phyloP scores from a whole-genome alignment of 805 yeast species.

The Myxozyma vanderwaltii region DNA sequence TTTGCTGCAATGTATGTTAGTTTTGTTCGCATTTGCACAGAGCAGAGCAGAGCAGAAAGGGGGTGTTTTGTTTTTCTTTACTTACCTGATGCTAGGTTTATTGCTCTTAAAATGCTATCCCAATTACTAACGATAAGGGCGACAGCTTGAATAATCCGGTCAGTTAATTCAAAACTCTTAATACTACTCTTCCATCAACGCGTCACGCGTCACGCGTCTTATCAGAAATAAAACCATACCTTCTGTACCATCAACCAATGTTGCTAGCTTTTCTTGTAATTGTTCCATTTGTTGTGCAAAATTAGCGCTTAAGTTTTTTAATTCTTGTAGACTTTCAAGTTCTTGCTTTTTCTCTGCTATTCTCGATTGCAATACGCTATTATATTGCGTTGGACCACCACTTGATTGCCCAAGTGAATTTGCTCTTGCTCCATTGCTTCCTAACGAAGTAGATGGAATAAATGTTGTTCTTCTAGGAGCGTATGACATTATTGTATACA shows the following conservation, averaged over 20 bases:
- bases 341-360: constrained; percentile 31
- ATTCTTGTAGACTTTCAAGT: constrained; percentile 22
- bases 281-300: constrained; percentile 29
- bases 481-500: constrained; percentile 32
- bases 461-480: constrained; percentile 30
- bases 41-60: too few species aligned
- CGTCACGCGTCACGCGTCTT: not conserved
- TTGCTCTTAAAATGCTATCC: constrained; percentile 29
- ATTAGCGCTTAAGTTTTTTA: constrained; percentile 26
- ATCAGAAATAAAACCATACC: constrained; percentile 11
- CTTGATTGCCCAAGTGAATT: too few species aligned
- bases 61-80: too few species aligned
- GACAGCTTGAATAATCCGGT: constrained; percentile 23
- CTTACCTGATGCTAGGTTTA: constrained; percentile 29
- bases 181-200: not conserved
- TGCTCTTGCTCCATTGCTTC: not conserved
- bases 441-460: constrained; percentile 18
- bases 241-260: constrained; percentile 31
- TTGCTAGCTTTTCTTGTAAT: constrained; percentile 23
- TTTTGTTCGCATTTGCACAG: not conserved
- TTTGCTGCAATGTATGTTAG: constrained; percentile 4
- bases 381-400: constrained; percentile 19
- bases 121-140: constrained; percentile 32
- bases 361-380: constrained; percentile 17
- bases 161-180: too few species aligned